A percentile compares a stretch with the other conserved stretches of the same genome.
Conservation (phyloP, 495 filamentous ascomycete species). For the Neurospora terricola region DNA sequence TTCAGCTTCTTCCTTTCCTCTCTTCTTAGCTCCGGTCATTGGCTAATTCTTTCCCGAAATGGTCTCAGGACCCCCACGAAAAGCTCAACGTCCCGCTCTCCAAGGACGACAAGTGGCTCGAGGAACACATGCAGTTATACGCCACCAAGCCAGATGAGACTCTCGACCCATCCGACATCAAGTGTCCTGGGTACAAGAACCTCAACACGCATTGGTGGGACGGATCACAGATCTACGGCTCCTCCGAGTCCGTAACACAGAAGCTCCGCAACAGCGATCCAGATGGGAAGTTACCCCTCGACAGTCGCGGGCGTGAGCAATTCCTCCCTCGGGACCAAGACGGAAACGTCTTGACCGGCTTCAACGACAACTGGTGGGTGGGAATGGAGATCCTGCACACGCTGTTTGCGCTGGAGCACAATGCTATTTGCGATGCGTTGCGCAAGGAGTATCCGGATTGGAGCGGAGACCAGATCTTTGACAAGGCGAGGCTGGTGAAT, state of each 20-base stretch:
- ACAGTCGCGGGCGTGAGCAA: constrained; percentile 8
- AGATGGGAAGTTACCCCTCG: constrained; percentile 28
- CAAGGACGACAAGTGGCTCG: constrained; percentile 20
- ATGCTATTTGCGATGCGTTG: constrained; percentile 28
- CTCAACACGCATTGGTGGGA: constrained; percentile 37
- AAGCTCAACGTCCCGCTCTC: constrained; percentile 21
- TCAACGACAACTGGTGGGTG: constrained; percentile 37
- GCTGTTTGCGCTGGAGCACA: constrained; percentile 35
- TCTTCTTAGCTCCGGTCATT: background rate
- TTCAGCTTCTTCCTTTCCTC: background rate
- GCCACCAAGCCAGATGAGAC: constrained; percentile 19
- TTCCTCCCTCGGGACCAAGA: constrained; percentile 27
- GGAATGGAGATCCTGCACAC: constrained; percentile 35
- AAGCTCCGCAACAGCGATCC: constrained; percentile 16
- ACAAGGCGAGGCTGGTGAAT: constrained; percentile 35
- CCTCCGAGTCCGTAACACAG: constrained; percentile 22
- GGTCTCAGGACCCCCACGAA: constrained; percentile 4
- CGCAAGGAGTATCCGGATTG: constrained; percentile 20
- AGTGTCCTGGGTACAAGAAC: constrained; percentile 31
- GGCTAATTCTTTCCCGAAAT: background rate
- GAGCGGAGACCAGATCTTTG: constrained; percentile 29
- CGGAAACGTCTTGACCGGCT: constrained; percentile 30
- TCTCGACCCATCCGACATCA: constrained; percentile 22
- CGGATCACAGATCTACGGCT: constrained; percentile 36
- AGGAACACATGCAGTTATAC: constrained; percentile 20